Evolutionary conservation across 2,329 filamentous ascomycete species (phyloP).

Genomic region (Monosporascus sp.): DNA sequence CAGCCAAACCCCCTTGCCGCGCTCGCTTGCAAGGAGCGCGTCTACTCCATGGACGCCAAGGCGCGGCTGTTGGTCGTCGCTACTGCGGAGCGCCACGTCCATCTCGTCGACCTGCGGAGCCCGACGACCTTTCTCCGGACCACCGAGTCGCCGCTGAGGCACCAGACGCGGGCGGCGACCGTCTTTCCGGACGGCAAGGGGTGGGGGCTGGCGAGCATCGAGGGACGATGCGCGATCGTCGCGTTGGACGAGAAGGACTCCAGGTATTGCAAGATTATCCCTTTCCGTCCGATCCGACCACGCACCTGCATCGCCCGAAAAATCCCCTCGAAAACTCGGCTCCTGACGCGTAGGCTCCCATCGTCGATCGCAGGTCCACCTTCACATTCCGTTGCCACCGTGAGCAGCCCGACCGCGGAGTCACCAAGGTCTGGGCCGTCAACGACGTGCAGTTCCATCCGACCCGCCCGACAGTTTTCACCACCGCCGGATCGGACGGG

Average conservation of each 20-base stretch:
- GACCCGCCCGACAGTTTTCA: constrained; percentile 14
- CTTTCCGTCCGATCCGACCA: background rate
- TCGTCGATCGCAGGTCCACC: constrained; percentile 5
- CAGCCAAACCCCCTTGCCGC: constrained; percentile 35
- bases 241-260: constrained; percentile 12
- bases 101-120: constrained; percentile 27
- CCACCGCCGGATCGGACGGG: constrained; percentile 31
- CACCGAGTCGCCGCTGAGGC: constrained; percentile 16
- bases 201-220: constrained; percentile 26
- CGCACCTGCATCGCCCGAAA: background rate
- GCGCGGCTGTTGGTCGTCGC: constrained; percentile 23
- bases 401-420: background rate
- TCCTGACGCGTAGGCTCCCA: background rate
- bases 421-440: constrained; percentile 26
- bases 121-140: constrained; percentile 14
- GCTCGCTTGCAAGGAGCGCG: constrained; percentile 44
- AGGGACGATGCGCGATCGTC: constrained; percentile 22
- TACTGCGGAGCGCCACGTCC: constrained; percentile 25
- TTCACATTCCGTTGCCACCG: constrained; percentile 31
- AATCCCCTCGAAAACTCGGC: background rate
- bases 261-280: constrained; percentile 12
- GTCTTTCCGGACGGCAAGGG: constrained; percentile 21
- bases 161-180: constrained; percentile 25
- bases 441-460: constrained; percentile 29
- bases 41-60: constrained; percentile 32